A percentile compares a stretch with the other conserved stretches of the same genome.
Evolutionary conservation across 2,329 filamentous ascomycete genomes (phyloP).

Genomic region (Pseudocercospora eumusae): DNA sequence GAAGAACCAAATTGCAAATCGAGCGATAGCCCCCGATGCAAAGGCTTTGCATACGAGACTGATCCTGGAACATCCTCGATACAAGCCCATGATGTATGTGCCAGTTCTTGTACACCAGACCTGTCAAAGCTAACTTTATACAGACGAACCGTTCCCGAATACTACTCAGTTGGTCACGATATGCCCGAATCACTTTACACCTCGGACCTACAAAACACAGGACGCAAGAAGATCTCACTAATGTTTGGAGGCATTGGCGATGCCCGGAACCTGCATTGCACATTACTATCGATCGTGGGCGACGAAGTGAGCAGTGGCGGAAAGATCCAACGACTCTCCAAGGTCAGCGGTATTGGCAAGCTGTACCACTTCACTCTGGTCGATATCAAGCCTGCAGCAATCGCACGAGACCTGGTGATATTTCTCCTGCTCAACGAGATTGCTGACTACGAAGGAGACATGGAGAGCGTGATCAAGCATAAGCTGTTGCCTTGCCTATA

Average conservation of each 20-base stretch:
- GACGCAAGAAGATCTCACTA: conserved; percentile 14
- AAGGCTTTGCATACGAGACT: conserved; percentile 12
- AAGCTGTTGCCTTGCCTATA: conserved; percentile 12
- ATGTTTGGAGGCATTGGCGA: conserved; percentile 21
- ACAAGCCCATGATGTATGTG: conserved; percentile 22
- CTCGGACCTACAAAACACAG: not conserved
- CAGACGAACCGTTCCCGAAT: conserved; percentile 16
- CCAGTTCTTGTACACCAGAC: not conserved
- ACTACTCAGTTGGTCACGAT: conserved; percentile 21
- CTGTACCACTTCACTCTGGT: conserved; percentile 19
- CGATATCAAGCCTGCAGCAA: conserved; percentile 15
- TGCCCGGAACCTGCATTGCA: conserved; percentile 13
- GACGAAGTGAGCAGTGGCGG: not conserved
- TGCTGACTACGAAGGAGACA: not conserved
- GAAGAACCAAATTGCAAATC: not conserved
- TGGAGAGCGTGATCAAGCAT: not conserved
- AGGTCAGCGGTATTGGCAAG: conserved; percentile 1
- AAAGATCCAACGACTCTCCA: not conserved
- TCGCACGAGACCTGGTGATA: conserved; percentile 16
- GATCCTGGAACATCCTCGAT: conserved; percentile 18
- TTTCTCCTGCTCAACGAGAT: conserved; percentile 11
- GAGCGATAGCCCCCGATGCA: not conserved
- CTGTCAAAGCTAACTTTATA: not conserved
- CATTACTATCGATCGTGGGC: conserved; percentile 8
- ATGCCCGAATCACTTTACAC: conserved; percentile 19